These are phyloP conservation scores for Rhododendron simsii DNA, from an alignment of 148 eudicot genomes.

Conservation along the genomic window DNA sequence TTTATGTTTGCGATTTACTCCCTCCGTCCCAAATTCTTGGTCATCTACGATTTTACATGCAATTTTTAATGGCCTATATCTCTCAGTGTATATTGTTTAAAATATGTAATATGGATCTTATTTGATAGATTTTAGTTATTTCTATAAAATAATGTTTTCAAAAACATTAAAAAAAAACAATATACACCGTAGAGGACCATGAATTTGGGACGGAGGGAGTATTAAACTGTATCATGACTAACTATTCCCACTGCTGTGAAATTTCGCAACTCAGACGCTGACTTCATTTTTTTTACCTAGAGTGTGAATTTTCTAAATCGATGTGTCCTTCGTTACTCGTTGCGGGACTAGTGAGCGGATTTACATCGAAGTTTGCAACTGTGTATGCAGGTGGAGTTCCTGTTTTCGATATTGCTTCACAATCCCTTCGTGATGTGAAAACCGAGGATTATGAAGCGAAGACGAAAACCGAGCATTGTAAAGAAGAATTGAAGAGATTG, in stretches of 20 bases:
- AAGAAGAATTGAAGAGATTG: neutral
- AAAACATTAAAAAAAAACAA: too few species aligned
- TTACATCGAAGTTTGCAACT: neutral
- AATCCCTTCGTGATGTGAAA: conserved; percentile 1
- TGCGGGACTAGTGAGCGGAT: neutral
- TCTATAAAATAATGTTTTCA: too few species aligned
- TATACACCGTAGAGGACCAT: too few species aligned
- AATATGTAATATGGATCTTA: too few species aligned
- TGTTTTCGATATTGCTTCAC: neutral
- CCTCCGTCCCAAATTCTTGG: too few species aligned
- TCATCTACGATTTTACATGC: too few species aligned
- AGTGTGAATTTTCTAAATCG: neutral
- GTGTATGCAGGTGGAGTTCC: conserved; percentile 1
- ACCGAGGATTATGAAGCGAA: neutral
- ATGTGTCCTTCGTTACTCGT: neutral
- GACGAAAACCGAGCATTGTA: neutral
- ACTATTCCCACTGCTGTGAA: too few species aligned
- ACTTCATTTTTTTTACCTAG: neutral
- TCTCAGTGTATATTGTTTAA: too few species aligned
- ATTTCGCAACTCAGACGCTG: neutral
- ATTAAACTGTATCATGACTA: neutral
- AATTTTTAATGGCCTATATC: too few species aligned
- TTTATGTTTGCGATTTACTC: neutral
- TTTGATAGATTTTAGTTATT: too few species aligned
- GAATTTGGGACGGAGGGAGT: too few species aligned